Evolutionary conservation across 192 early-diverging fungal species (phyloP).

Genomic region (Dimargaris cristalligena): DNA sequence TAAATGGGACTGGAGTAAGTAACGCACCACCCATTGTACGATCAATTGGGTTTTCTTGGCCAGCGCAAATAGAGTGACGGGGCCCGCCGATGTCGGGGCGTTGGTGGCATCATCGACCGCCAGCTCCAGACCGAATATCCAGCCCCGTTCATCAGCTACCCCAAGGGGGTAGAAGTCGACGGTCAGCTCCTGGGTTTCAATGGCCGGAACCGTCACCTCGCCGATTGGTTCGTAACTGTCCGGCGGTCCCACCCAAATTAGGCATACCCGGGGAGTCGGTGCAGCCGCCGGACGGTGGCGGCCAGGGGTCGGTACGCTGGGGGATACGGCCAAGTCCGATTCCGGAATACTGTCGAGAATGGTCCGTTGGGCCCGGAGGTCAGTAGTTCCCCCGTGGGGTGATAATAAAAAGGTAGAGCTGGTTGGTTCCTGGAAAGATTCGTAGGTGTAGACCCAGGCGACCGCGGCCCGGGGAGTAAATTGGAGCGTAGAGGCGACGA

Average conservation of each 20-base stretch:
- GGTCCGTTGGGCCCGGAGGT: background rate
- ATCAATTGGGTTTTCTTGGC: background rate
- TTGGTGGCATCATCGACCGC: background rate
- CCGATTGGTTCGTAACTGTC: too few species aligned
- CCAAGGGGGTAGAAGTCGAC: conserved; percentile 10
- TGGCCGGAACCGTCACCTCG: too few species aligned
- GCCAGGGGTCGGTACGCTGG: too few species aligned
- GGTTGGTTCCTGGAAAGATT: background rate
- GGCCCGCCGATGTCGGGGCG: background rate
- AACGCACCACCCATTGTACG: background rate
- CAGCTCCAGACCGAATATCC: background rate
- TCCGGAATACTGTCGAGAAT: background rate
- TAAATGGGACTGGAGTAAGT: background rate
- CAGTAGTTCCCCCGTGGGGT: too few species aligned
- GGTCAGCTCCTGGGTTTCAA: background rate
- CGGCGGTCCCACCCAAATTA: too few species aligned
- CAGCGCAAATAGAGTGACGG: background rate
- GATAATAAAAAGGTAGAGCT: too few species aligned
- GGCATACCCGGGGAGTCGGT: too few species aligned
- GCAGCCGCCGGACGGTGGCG: too few species aligned
- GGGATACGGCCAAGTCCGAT: background rate
- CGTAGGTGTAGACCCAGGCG: conserved; percentile 6
- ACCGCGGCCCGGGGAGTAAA: conserved; percentile 8
- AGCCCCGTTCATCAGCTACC: conserved; percentile 2
- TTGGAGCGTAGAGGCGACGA: background rate